phyloP scores from a whole-genome alignment of 2,329 filamentous ascomycete genomes.

The Mariannaea elegans region DNA sequence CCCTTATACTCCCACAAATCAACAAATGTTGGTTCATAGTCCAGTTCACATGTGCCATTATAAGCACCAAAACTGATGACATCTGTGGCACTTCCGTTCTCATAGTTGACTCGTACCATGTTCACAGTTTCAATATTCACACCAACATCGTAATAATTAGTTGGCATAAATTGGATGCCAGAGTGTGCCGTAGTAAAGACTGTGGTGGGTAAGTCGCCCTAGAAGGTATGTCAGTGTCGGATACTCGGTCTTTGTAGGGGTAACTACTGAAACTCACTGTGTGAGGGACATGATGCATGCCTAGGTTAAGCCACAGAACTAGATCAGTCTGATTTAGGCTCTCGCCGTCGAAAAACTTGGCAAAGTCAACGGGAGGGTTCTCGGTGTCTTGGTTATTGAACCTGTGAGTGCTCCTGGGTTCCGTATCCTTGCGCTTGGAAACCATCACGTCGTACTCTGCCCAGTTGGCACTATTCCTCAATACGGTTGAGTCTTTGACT shows the following conservation, averaged over 20 bases:
- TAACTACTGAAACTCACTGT: not conserved
- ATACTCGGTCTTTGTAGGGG: no score
- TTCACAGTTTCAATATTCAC: slow-evolving; percentile 37
- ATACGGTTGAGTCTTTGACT: slow-evolving; percentile 51
- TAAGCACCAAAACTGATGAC: slow-evolving; percentile 47
- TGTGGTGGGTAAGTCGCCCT: slow-evolving; percentile 18
- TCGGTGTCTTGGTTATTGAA: slow-evolving; percentile 49
- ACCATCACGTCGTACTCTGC: slow-evolving; percentile 48
- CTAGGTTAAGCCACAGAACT: slow-evolving; percentile 58
- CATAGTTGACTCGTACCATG: slow-evolving; percentile 49
- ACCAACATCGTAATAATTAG: slow-evolving; percentile 51
- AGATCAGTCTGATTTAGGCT: slow-evolving; percentile 48
- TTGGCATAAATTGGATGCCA: slow-evolving; percentile 19
- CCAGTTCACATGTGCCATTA: slow-evolving; percentile 38
- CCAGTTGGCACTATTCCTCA: slow-evolving; percentile 56
- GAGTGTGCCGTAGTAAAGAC: slow-evolving; percentile 16
- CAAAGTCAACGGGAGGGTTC: slow-evolving; percentile 55
- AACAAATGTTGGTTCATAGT: slow-evolving; percentile 38
- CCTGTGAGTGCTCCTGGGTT: slow-evolving; percentile 45
- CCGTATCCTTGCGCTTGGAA: slow-evolving; percentile 49
- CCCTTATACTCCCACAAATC: slow-evolving; percentile 48
- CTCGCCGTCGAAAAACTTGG: slow-evolving; percentile 54
- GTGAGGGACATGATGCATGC: slow-evolving; percentile 55
- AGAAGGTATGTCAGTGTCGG: not conserved
- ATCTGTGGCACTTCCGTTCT: slow-evolving; percentile 40